A percentile compares a stretch with the other conserved stretches of the same genome.
Conservation (phyloP, 2,329 filamentous ascomycete species). For the Alternaria postmessia region DNA sequence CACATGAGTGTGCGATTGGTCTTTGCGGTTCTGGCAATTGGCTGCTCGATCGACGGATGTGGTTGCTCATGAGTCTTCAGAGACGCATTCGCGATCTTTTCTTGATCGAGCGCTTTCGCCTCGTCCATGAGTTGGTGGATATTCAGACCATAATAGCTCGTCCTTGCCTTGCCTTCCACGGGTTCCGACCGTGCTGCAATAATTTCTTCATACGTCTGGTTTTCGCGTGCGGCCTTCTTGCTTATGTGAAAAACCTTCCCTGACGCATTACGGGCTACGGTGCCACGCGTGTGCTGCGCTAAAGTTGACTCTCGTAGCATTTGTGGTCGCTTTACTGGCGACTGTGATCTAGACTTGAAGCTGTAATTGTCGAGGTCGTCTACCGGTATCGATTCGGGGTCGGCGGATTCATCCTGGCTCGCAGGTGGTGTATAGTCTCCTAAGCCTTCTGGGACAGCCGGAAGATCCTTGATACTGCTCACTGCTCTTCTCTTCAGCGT, state of each 20-base stretch:
- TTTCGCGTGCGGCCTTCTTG: conserved; percentile 59
- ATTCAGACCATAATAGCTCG: conserved; percentile 89
- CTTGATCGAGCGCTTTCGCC: conserved; percentile 67
- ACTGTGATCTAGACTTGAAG: conserved; percentile 36
- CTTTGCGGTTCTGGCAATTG: conserved; percentile 35
- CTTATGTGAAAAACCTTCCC: conserved; percentile 66
- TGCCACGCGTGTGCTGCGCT: conserved; percentile 28
- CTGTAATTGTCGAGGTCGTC: conserved; percentile 40
- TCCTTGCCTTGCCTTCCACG: conserved; percentile 70
- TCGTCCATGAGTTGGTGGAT: conserved; percentile 84
- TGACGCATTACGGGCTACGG: conserved; percentile 57
- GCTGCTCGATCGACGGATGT: conserved; percentile 51
- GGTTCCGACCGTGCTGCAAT: conserved; percentile 72
- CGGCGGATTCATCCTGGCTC: conserved; percentile 41
- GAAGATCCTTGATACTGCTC: conserved; percentile 38
- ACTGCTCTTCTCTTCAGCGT: conserved; percentile 46
- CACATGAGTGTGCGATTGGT: conserved; percentile 70
- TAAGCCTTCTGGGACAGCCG: conserved; percentile 31
- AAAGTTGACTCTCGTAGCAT: conserved; percentile 23
- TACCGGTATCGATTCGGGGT: conserved; percentile 41
- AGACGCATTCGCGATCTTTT: conserved; percentile 41
- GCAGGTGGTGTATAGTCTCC: conserved; percentile 45
- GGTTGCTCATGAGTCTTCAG: conserved; percentile 35
- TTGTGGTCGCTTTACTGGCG: conserved; percentile 30
- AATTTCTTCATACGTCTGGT: conserved; percentile 70